phyloP scores from a whole-genome alignment of 2,329 filamentous ascomycete genomes.

The Celoporthe dispersa region DNA sequence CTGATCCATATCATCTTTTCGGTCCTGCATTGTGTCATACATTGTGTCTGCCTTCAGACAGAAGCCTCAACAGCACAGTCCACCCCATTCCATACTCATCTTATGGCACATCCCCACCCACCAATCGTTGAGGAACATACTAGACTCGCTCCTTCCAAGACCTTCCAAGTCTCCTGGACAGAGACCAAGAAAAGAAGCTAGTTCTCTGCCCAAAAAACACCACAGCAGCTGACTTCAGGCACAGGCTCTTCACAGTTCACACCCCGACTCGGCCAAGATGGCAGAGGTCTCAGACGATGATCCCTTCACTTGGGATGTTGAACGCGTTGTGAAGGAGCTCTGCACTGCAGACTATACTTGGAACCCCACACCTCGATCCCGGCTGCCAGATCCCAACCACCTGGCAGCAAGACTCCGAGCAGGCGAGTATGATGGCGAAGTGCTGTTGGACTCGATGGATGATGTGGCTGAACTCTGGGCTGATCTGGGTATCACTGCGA shows the following conservation, averaged over 20 bases:
- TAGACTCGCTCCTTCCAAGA: too few relatives aligned
- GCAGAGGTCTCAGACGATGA: constrained; percentile 51
- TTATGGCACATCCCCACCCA: too few relatives aligned
- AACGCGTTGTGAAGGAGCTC: constrained; percentile 68
- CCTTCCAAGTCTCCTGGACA: neutral
- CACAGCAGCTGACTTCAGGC: neutral
- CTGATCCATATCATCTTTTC: neutral
- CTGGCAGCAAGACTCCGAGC: constrained; percentile 63
- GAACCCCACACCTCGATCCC: constrained; percentile 41
- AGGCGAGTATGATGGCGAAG: constrained; percentile 68
- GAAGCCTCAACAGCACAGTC: neutral
- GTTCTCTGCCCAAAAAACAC: neutral
- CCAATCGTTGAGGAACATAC: too few relatives aligned
- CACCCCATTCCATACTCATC: too few relatives aligned
- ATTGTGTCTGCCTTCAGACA: neutral
- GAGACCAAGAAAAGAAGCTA: too few relatives aligned
- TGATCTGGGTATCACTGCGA: constrained; percentile 60
- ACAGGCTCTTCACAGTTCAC: neutral
- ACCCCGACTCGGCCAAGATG: constrained; percentile 34
- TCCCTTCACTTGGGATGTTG: constrained; percentile 75
- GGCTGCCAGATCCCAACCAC: constrained; percentile 53
- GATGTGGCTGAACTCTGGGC: constrained; percentile 53
- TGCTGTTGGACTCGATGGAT: constrained; percentile 62
- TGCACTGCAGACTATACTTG: constrained; percentile 59
- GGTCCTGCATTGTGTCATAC: neutral